Evolutionary conservation across 805 yeast species (phyloP).

Genomic region (Barnettozyma wickerhamii): DNA sequence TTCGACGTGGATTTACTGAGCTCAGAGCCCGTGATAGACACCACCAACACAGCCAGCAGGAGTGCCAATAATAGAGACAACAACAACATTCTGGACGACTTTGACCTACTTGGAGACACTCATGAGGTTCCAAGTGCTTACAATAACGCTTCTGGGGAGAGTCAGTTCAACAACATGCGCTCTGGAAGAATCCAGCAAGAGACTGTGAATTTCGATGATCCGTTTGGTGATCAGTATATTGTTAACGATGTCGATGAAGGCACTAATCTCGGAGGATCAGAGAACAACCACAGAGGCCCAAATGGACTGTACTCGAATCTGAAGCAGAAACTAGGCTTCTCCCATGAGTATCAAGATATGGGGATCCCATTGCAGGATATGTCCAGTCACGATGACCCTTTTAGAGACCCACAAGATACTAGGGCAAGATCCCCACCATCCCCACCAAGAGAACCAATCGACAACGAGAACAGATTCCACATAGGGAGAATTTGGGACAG

Average conservation of each 20-base stretch:
- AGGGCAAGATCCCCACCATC: neutral
- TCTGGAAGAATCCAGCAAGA: slow-evolving; percentile 29
- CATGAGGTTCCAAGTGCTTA: slow-evolving; percentile 13
- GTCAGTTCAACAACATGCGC: slow-evolving; percentile 20
- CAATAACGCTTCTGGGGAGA: slow-evolving; percentile 10
- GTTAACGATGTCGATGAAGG: slow-evolving; percentile 32
- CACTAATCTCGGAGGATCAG: slow-evolving; percentile 23
- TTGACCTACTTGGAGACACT: slow-evolving; percentile 18
- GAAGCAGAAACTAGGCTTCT: slow-evolving; percentile 21
- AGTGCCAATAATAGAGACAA: slow-evolving; percentile 9
- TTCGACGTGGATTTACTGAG: slow-evolving; percentile 37
- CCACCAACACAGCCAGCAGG: slow-evolving; percentile 7
- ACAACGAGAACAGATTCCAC: slow-evolving; percentile 32
- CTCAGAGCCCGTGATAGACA: neutral
- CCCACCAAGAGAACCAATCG: slow-evolving; percentile 23
- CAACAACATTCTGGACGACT: slow-evolving; percentile 4
- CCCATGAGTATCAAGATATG: slow-evolving; percentile 23
- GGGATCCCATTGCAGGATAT: slow-evolving; percentile 24
- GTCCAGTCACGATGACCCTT: slow-evolving; percentile 20
- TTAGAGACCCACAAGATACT: slow-evolving; percentile 18
- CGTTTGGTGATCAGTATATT: slow-evolving; percentile 28
- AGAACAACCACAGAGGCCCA: neutral
- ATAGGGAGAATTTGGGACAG: slow-evolving; percentile 35
- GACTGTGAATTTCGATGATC: slow-evolving; percentile 30
- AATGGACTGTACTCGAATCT: slow-evolving; percentile 19